Evolutionary conservation across 768 basidiomycete species (phyloP).

Genomic region (Podaxis mareebaensis): DNA sequence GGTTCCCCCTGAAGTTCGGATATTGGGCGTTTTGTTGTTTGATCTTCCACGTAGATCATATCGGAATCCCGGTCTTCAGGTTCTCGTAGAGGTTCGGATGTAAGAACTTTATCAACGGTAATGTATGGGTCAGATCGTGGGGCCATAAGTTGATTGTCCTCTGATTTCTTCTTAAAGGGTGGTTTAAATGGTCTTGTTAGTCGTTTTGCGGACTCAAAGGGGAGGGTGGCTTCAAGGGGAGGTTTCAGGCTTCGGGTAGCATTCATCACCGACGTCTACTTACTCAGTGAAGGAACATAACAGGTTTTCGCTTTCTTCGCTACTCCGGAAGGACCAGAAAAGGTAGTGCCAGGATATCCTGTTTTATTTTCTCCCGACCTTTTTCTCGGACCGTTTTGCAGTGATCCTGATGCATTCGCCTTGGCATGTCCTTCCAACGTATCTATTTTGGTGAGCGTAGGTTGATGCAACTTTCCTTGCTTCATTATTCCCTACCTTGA

Average conservation of each 20-base stretch:
- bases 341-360: conserved; percentile 12
- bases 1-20: conserved; percentile 16
- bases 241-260: neutral
- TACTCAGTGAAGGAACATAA: conserved; percentile 34
- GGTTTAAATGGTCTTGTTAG: conserved; percentile 53
- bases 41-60: neutral
- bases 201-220: conserved; percentile 38
- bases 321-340: conserved; percentile 5
- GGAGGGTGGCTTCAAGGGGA: conserved; percentile 40
- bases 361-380: conserved; percentile 3
- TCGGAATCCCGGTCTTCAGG: neutral
- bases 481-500: neutral
- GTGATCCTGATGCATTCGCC: neutral
- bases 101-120: neutral
- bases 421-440: neutral
- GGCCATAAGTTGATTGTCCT: neutral
- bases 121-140: neutral
- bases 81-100: neutral
- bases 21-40: neutral
- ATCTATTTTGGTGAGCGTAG: neutral
- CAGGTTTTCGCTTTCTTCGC: conserved; percentile 36
- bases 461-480: neutral
- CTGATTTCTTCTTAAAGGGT: conserved; percentile 29
- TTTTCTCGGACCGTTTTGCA: neutral
- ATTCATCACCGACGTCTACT: neutral